Evolutionary conservation across 352 stramenopile species (phyloP).

Genomic region (Peronosclerospora sorghi): DNA sequence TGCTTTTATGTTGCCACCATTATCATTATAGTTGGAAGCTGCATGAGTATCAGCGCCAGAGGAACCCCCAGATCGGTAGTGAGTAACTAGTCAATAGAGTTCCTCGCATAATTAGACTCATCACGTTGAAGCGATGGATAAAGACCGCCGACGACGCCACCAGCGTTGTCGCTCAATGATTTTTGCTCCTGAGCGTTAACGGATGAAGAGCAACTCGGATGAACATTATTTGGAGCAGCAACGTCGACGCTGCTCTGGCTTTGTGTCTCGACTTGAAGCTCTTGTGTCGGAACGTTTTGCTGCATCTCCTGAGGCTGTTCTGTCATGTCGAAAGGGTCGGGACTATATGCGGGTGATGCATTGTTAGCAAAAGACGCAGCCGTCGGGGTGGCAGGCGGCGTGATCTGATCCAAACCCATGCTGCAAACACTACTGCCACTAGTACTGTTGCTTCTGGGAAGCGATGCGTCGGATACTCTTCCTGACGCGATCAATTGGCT

Average conservation of each 20-base stretch:
- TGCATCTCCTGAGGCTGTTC: slow-evolving; percentile 12
- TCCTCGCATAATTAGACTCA: slow-evolving; percentile 11
- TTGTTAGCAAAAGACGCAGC: slow-evolving; percentile 7
- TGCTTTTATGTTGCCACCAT: slow-evolving; percentile 11
- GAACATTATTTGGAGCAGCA: slow-evolving; percentile 16
- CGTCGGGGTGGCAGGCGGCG: slow-evolving; percentile 13
- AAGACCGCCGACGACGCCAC: not conserved
- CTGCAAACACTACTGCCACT: slow-evolving; percentile 17
- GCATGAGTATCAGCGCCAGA: slow-evolving; percentile 6
- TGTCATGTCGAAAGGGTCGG: slow-evolving; percentile 8
- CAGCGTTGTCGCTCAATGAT: not conserved
- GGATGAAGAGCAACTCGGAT: slow-evolving; percentile 19
- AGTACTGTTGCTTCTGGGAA: slow-evolving; percentile 6
- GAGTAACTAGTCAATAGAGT: slow-evolving; percentile 13
- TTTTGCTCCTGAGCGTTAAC: slow-evolving; percentile 17
- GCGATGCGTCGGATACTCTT: slow-evolving; percentile 14
- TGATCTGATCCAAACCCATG: slow-evolving; percentile 11
- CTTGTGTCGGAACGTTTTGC: slow-evolving; percentile 1
- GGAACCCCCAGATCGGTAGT: slow-evolving; percentile 20
- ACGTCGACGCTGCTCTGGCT: slow-evolving; percentile 7
- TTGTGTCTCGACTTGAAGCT: not conserved
- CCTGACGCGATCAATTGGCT: slow-evolving; percentile 10
- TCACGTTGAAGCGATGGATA: slow-evolving; percentile 1
- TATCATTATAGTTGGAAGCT: slow-evolving; percentile 2
- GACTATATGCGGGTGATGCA: slow-evolving; percentile 8